phyloP scores from a whole-genome alignment of 2,329 filamentous ascomycete species.

The Phialocephala sp. region DNA sequence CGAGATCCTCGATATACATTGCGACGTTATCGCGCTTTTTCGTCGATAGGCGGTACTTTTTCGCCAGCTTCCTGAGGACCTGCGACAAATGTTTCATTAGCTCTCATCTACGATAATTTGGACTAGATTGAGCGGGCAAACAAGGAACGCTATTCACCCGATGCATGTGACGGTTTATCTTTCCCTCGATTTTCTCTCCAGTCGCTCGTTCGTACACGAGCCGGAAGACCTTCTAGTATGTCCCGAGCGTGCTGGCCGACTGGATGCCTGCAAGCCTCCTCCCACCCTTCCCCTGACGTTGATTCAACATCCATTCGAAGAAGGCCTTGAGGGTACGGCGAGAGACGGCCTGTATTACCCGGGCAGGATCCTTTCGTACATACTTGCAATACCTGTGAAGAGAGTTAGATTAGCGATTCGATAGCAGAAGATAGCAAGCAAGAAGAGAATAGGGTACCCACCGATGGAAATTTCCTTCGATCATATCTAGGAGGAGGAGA shows the following conservation, averaged over 20 bases:
- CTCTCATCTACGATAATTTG: slow-evolving; percentile 24
- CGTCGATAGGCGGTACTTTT: slow-evolving; percentile 33
- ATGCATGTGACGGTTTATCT: slow-evolving; percentile 32
- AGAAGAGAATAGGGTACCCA: slow-evolving; percentile 25
- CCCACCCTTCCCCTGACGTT: slow-evolving; percentile 26
- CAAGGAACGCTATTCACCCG: slow-evolving; percentile 25
- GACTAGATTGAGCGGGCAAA: slow-evolving; percentile 20
- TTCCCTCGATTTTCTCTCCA: slow-evolving; percentile 29
- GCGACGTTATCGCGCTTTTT: slow-evolving; percentile 34
- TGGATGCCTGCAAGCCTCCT: slow-evolving; percentile 22
- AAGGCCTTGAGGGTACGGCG: slow-evolving; percentile 24
- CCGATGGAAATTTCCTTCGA: slow-evolving; percentile 29
- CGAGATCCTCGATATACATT: slow-evolving; percentile 39
- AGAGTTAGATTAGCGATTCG: slow-evolving; percentile 22
- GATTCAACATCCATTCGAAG: slow-evolving; percentile 26
- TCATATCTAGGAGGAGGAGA: slow-evolving; percentile 30
- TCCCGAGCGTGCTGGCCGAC: slow-evolving; percentile 34
- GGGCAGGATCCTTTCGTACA: slow-evolving; percentile 27
- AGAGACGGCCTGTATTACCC: slow-evolving; percentile 20
- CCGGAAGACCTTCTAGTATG: slow-evolving; percentile 40
- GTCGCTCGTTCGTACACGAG: slow-evolving; percentile 37
- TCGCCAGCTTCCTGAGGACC: slow-evolving; percentile 35
- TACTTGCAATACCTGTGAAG: slow-evolving; percentile 30
- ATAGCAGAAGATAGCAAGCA: slow-evolving; percentile 23
- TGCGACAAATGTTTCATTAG: slow-evolving; percentile 25